Evolutionary conservation across 2,329 filamentous ascomycete species (phyloP), one percentile per base, ranked within the genome.

Genomic region (Pestalotiopsis sp.): DNA sequence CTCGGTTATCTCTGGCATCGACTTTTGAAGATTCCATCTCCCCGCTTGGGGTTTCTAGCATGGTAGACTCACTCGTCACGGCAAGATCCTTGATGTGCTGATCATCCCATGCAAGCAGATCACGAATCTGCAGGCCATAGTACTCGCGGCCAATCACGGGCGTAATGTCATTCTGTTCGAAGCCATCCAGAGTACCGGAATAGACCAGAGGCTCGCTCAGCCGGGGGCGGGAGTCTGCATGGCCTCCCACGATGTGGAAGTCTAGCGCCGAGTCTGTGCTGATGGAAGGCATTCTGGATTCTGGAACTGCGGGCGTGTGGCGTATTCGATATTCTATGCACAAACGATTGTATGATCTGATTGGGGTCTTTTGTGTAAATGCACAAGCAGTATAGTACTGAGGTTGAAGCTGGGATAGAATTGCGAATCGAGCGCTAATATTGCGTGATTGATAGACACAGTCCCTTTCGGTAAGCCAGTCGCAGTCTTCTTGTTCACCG

Each of bases 171-270:
- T 76, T 76, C 60, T 80, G 76, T 49, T 78, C 74, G 71, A 80
- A 81, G 11, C 71, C 72, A 36, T 85, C 81, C 3, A 85, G 78
- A 23, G 77, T 79, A 59, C 83, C 82, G 41, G 79, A 79, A 72
- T 81, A 82, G 69, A 77, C 75, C 65, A 85, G 75, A 23, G 81
- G 80, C 65, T 79, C 71, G 69, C 70, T 64, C 45, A 73, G 41
- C 4, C 72, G 70, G 12, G 75, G 72, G 31, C 72, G 67, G 17
- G 76, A 73, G 59, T 72, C 66, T 39, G 68, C 69, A 58, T 77
- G 71, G 39, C 76, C 76, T 49, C 75, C 75, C 60, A 77, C 61
- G 55, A 75, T 70, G 27, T 73, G 69, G 60, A 67, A 69, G 58
- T 71, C 71, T 17, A 70, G 38, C 12, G 60, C 31, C 31, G 71